Evolutionary conservation across 2,329 filamentous ascomycete species (phyloP).

Genomic region (Curvularia verruculosa): DNA sequence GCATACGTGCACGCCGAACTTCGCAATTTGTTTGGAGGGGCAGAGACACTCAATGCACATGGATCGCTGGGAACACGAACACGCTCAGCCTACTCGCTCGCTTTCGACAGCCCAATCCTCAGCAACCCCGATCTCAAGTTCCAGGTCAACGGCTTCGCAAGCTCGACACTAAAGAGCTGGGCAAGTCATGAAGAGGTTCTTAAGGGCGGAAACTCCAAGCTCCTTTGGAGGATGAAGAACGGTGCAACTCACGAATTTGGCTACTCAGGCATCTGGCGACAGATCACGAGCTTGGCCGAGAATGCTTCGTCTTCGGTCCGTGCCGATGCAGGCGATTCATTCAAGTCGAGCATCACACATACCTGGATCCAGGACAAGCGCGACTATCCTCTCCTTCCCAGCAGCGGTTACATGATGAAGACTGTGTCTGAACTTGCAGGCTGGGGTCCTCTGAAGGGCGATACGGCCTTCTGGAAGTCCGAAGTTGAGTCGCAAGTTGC

Average conservation of each 20-base stretch:
- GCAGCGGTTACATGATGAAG: constrained; percentile 79
- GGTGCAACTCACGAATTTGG: constrained; percentile 77
- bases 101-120: constrained; percentile 80
- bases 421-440: constrained; percentile 84
- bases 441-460: constrained; percentile 79
- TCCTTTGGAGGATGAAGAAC: constrained; percentile 71
- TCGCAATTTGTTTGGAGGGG: constrained; percentile 93
- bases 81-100: constrained; percentile 86
- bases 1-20: constrained; percentile 86
- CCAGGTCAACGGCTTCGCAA: constrained; percentile 80
- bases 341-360: constrained; percentile 87
- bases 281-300: constrained; percentile 78
- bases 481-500: constrained; percentile 83
- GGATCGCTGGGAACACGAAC: constrained; percentile 89
- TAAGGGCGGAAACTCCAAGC: constrained; percentile 75
- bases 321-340: constrained; percentile 83
- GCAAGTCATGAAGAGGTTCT: constrained; percentile 91
- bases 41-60: constrained; percentile 85
- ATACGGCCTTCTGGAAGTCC: constrained; percentile 93
- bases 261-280: constrained; percentile 84
- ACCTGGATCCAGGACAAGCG: constrained; percentile 79
- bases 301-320: constrained; percentile 82
- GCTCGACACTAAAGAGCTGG: constrained; percentile 87
- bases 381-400: constrained; percentile 84
- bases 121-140: constrained; percentile 82